A percentile compares a stretch with the other conserved stretches of the same genome.
Conservation (phyloP, 1,284 basidiomycete genomes). For the Leccinum variabile region DNA sequence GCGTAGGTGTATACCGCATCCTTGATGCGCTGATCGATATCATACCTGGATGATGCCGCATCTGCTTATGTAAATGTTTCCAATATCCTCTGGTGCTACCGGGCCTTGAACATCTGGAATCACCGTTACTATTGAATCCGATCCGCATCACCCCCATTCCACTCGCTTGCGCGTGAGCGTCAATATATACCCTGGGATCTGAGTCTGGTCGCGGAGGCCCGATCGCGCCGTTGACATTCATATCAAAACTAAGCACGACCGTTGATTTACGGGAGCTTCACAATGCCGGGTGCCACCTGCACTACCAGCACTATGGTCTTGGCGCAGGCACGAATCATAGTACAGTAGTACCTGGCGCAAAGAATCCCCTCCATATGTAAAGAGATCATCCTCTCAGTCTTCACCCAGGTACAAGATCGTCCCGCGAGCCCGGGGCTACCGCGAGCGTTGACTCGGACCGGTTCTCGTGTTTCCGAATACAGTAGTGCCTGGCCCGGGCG, state of each 20-base stretch:
- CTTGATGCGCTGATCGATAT: constrained; percentile 14
- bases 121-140: background rate
- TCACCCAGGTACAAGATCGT: constrained; percentile 14
- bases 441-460: background rate
- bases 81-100: too few species aligned
- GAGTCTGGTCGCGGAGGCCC: background rate
- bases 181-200: background rate
- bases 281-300: background rate
- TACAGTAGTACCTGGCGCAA: background rate
- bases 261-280: background rate
- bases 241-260: background rate
- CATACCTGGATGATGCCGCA: background rate
- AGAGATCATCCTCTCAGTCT: constrained; percentile 8
- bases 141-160: background rate
- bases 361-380: constrained; percentile 1
- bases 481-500: background rate
- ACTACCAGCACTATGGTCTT: background rate
- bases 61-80: background rate
- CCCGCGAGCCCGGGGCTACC: constrained; percentile 6
- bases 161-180: background rate
- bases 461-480: constrained; percentile 10
- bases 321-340: constrained; percentile 1
- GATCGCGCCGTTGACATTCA: background rate
- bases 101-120: background rate
- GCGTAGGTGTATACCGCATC: constrained; percentile 11